Percentiles rank a stretch among this genome's conserved stretches.
These are phyloP conservation scores for Boletus tylopilopsis DNA, from an alignment of 768 basidiomycete genomes.

Conservation along the genomic window DNA sequence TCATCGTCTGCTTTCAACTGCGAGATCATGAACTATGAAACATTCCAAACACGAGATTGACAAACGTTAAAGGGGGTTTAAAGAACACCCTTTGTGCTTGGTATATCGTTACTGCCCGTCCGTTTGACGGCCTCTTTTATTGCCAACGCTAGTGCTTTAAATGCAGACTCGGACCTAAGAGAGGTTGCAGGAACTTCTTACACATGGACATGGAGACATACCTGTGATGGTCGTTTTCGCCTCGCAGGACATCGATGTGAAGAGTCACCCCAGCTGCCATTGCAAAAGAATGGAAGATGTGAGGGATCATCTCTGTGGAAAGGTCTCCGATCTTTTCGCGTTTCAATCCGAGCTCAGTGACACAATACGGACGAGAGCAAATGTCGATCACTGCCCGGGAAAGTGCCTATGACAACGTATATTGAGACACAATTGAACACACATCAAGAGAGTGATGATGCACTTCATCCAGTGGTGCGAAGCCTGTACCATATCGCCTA, in stretches of 20 bases:
- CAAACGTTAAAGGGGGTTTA: constrained; percentile 24
- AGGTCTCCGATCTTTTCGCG: constrained; percentile 93
- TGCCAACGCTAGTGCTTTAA: constrained; percentile 95
- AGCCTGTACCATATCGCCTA: constrained; percentile 91
- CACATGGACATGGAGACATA: constrained; percentile 33
- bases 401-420: constrained; percentile 61
- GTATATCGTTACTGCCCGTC: constrained; percentile 87
- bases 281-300: constrained; percentile 97
- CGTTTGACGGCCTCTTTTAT: constrained; percentile 91
- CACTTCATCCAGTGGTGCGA: constrained; percentile 96
- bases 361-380: constrained; percentile 94
- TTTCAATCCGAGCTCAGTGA: constrained; percentile 82
- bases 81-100: constrained; percentile 95
- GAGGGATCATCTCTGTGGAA: constrained; percentile 97
- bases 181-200: background rate
- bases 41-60: background rate
- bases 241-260: constrained; percentile 90
- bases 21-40: background rate
- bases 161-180: constrained; percentile 88
- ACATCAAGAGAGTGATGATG: constrained; percentile 3
- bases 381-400: constrained; percentile 97
- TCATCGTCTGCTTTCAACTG: background rate
- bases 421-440: background rate
- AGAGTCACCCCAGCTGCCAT: constrained; percentile 92
- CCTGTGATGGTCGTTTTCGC: constrained; percentile 98